phyloP scores from a whole-genome alignment of 495 filamentous ascomycete genomes.

The Lepraria neglecta region DNA sequence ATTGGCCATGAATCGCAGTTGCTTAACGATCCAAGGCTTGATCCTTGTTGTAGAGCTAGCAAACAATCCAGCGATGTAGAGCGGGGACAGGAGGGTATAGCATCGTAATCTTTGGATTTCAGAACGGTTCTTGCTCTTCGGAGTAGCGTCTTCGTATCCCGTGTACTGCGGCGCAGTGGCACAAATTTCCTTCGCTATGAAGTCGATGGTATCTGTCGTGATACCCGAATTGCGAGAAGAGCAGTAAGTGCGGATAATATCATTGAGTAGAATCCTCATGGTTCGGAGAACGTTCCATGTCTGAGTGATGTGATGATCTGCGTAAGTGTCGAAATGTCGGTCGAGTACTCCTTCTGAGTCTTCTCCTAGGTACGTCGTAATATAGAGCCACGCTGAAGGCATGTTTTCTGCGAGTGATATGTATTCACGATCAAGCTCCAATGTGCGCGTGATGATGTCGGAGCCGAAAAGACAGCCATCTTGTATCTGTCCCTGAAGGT shows the following conservation, averaged over 20 bases:
- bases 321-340: slow-evolving; percentile 28
- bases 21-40: slow-evolving; percentile 28
- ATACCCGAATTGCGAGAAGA: not conserved
- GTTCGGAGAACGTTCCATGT: slow-evolving; percentile 30
- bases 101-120: too few relatives aligned
- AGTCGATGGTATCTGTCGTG: not conserved
- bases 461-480: not conserved
- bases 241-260: slow-evolving; percentile 11
- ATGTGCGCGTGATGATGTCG: not conserved
- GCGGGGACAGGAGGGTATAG: slow-evolving; percentile 32
- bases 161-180: slow-evolving; percentile 31
- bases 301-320: slow-evolving; percentile 25
- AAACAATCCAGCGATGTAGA: slow-evolving; percentile 27
- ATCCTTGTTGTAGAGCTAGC: slow-evolving; percentile 7
- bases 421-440: slow-evolving; percentile 9
- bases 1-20: slow-evolving; percentile 26
- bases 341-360: slow-evolving; percentile 22
- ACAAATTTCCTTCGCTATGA: slow-evolving; percentile 29
- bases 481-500: not conserved
- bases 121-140: not conserved
- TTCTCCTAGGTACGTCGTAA: not conserved
- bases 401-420: not conserved
- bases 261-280: slow-evolving; percentile 32
- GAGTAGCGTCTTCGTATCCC: slow-evolving; percentile 21
- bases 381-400: not conserved